Conservation (phyloP, 202 grass and related monocot genomes). For the Brachypodium distachyon region DNA sequence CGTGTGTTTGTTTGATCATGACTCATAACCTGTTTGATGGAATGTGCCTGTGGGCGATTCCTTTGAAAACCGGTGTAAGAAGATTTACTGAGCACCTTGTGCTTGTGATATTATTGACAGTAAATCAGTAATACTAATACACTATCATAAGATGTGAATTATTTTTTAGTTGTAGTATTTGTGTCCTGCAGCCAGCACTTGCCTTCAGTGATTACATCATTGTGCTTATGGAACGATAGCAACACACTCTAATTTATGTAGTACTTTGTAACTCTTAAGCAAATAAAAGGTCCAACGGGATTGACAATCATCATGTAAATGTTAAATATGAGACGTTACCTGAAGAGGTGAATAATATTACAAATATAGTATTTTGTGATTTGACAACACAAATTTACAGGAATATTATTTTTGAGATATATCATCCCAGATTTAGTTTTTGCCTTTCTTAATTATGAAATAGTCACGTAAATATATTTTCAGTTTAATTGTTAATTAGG, state of each 20-base stretch:
- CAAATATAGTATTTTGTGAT: not conserved
- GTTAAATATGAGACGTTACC: not conserved
- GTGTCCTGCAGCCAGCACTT: not conserved
- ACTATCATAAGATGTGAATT: not conserved
- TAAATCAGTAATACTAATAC: not conserved
- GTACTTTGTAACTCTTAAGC: not conserved
- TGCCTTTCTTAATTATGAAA: not conserved
- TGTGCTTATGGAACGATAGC: not conserved
- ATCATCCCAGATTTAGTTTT: not conserved
- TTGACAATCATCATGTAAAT: not conserved
- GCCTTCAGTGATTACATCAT: not conserved
- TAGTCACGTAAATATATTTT: not conserved
- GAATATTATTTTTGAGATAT: not conserved
- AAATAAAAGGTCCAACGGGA: not conserved
- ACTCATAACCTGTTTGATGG: conserved; percentile 8
- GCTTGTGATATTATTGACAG: not conserved
- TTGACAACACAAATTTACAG: not conserved
- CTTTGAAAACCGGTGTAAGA: not conserved
- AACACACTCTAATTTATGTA: not conserved
- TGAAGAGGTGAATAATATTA: not conserved
- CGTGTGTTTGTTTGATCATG: not conserved
- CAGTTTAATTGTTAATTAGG: not conserved
- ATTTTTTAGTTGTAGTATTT: not conserved
- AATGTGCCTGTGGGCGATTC: not conserved
- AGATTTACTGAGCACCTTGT: not conserved